Conservation (phyloP, 176 grass and related monocot genomes). For the Ampelocalamus luodianensis region DNA sequence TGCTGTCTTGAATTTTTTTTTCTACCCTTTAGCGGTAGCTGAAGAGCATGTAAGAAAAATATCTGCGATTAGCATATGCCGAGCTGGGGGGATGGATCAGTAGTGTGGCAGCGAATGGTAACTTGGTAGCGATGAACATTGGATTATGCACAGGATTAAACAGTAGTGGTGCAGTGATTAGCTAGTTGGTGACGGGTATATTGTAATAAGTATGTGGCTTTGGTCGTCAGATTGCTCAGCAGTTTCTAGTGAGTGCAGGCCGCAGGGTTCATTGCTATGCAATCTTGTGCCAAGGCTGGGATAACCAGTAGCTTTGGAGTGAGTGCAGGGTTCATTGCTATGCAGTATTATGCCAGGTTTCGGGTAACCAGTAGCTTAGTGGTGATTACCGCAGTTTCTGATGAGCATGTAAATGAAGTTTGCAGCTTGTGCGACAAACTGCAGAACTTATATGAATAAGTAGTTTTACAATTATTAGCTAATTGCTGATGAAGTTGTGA, state of each 20-base stretch:
- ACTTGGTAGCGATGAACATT: background rate
- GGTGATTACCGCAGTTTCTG: background rate
- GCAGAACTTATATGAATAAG: background rate
- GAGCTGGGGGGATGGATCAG: background rate
- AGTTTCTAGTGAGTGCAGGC: background rate
- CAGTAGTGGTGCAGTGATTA: background rate
- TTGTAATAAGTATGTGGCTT: background rate
- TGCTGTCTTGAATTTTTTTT: background rate
- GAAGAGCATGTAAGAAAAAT: background rate
- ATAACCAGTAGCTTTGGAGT: background rate
- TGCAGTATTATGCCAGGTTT: background rate
- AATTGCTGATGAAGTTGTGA: background rate
- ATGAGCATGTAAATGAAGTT: background rate
- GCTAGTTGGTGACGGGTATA: background rate
- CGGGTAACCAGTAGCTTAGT: background rate
- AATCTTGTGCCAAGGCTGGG: background rate
- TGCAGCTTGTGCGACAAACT: background rate
- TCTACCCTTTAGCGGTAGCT: background rate
- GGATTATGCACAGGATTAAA: background rate
- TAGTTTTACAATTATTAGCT: conserved; percentile 15
- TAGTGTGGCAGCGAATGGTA: background rate
- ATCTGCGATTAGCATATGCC: background rate
- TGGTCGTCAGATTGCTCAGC: background rate
- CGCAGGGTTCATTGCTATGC: background rate
- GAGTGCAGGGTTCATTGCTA: background rate